Percentiles rank a stretch among this genome's conserved stretches.
Conservation (phyloP, 1,139 yeast species). For the Suhomyces yuchorum region DNA sequence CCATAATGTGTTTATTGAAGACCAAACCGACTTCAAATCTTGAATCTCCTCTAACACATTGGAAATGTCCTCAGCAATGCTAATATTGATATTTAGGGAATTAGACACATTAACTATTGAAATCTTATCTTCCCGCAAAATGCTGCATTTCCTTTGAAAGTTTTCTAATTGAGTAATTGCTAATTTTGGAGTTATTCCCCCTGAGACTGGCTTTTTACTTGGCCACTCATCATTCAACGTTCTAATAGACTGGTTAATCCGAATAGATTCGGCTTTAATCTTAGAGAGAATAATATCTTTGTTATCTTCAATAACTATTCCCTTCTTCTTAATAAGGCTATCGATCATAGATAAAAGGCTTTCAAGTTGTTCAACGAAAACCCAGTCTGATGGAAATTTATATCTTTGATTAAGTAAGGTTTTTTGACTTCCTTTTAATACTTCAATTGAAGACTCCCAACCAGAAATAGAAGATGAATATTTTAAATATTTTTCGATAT, state of each 20-base stretch:
- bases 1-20: constrained; percentile 59
- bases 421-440: constrained; percentile 45
- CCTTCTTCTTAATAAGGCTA: constrained; percentile 44
- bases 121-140: constrained; percentile 21
- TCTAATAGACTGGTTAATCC: constrained; percentile 37
- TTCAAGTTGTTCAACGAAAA: constrained; percentile 65
- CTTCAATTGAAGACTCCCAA: constrained; percentile 31
- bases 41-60: constrained; percentile 51
- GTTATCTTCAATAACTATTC: constrained; percentile 44
- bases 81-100: constrained; percentile 43
- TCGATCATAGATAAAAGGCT: constrained; percentile 48
- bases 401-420: constrained; percentile 48
- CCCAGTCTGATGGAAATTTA: constrained; percentile 57
- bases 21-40: constrained; percentile 69
- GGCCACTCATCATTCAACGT: constrained; percentile 47
- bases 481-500: constrained; percentile 21
- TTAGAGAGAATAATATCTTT: constrained; percentile 43
- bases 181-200: constrained; percentile 43
- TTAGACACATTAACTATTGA: constrained; percentile 44
- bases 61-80: constrained; percentile 25
- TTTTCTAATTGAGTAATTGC: constrained; percentile 52
- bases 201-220: constrained; percentile 50
- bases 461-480: constrained; percentile 19
- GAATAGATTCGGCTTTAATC: constrained; percentile 43
- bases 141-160: constrained; percentile 39